Base-by-base conservation (phyloP, 2,329 filamentous ascomycete genomes). In the Venturia nashicola region DNA sequence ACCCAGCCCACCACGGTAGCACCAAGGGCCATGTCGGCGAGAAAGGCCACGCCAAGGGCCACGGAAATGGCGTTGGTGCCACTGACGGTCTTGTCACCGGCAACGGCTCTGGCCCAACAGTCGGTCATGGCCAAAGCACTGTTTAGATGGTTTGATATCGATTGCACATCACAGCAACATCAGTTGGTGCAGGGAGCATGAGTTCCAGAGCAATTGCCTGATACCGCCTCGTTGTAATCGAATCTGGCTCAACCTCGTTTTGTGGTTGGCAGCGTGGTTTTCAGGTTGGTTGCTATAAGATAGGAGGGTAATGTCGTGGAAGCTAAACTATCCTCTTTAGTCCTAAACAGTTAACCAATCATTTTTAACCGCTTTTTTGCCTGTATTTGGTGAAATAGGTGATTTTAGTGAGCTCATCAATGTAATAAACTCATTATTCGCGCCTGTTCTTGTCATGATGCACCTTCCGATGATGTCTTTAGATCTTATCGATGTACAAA, bases 1-100 rank as follows among this genome's bases (percentile, higher is more conserved):
- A 77, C 65, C 71, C 73, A 59, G 65, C 70, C 18, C 66, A 70
- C 61, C 61, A 68, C 51, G 68, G 69, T 62, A 69, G 72, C 48
- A 64, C 46, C 12, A 48, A 36, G 27, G 64, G 61, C 23, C 62
- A 66, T 32, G 7, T n/a, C 8, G 51, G 51, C n/a, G 65, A 64
- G 23, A 64, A 62, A 59, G 66, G 62, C 14, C 65, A 65, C 5
- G 36, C 12, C 36, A 69, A 68, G 48, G 68, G 66, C 34, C 63
- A 65, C 59, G 66, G 65, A 61, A 68, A 36, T 42, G 36, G 11
- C 6, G 23, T 18, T 6, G 27, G n/a, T 59, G 54, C 20, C 1
- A 12, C 2, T 23, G 18, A 23, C 1, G 44, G 18, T 48, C n/a
- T n/a, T 11, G n/a, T 23, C 44, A 48, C 44, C 20, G 44, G 44